Percentiles rank a stretch among this genome's conserved stretches.
phyloP scores from a whole-genome alignment of 768 basidiomycete species.

The Pluteus cervinus region DNA sequence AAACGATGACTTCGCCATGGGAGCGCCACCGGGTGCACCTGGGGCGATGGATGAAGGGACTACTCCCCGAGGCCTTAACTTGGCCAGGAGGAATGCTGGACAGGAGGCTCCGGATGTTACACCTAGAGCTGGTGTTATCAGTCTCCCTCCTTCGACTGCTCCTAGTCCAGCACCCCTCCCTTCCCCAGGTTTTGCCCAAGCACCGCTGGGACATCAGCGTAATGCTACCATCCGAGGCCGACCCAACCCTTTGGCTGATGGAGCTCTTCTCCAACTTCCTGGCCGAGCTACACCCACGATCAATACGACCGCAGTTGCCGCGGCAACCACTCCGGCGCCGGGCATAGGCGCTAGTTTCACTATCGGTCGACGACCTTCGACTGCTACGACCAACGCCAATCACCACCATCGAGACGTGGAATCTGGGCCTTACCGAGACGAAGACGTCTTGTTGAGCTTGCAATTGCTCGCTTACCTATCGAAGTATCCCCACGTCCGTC shows the following conservation, averaged over 20 bases:
- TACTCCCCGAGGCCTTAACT: constrained; percentile 17
- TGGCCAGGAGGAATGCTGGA: too few species aligned
- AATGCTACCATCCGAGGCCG: constrained; percentile 20
- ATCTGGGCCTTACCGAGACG: constrained; percentile 80
- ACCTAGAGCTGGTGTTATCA: constrained; percentile 55
- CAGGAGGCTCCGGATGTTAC: constrained; percentile 49
- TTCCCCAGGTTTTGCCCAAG: not conserved
- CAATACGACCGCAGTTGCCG: constrained; percentile 2
- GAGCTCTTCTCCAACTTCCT: not conserved
- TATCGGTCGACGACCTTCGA: too few species aligned
- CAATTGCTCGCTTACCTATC: constrained; percentile 94
- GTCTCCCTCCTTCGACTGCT: constrained; percentile 33
- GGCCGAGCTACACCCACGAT: too few species aligned
- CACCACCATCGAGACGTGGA: constrained; percentile 25
- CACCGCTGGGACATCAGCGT: constrained; percentile 18
- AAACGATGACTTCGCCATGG: constrained; percentile 89
- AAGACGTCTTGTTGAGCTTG: constrained; percentile 85
- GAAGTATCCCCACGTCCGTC: constrained; percentile 96
- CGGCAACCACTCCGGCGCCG: constrained; percentile 3
- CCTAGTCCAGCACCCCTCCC: too few species aligned
- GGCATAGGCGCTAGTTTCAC: constrained; percentile 7
- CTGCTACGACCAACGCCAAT: constrained; percentile 19
- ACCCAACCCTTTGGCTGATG: constrained; percentile 2
- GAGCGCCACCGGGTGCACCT: constrained; percentile 84
- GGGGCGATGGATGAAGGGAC: constrained; percentile 52